Evolutionary conservation across 352 stramenopile genomes (phyloP).

Genomic region (Phytopythium litorale): DNA sequence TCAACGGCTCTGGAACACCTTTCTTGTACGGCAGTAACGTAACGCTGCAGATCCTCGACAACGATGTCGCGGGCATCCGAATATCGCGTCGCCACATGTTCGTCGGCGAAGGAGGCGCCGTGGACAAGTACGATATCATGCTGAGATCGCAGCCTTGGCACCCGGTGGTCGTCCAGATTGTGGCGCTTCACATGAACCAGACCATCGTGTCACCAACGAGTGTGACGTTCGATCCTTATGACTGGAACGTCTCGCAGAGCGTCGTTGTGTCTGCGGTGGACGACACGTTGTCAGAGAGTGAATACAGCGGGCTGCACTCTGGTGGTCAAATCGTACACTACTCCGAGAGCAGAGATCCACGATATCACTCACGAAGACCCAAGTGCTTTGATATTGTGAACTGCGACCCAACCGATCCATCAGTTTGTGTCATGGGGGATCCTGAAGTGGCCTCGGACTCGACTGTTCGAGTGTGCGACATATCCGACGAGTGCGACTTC

Average conservation of each 20-base stretch:
- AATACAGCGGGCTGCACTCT: constrained; percentile 56
- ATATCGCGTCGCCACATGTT: constrained; percentile 59
- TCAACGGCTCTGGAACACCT: constrained; percentile 40
- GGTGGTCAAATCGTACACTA: constrained; percentile 56
- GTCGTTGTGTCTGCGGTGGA: constrained; percentile 50
- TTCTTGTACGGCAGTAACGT: constrained; percentile 61
- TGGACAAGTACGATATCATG: constrained; percentile 55
- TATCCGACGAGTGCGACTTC: constrained; percentile 32
- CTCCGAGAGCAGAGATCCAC: constrained; percentile 46
- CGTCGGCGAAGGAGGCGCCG: constrained; percentile 45
- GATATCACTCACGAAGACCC: constrained; percentile 59
- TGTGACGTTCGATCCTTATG: constrained; percentile 34
- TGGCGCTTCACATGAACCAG: constrained; percentile 43
- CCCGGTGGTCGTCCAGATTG: constrained; percentile 38
- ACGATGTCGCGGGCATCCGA: constrained; percentile 47
- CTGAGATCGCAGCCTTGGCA: constrained; percentile 57
- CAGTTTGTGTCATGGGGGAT: constrained; percentile 23
- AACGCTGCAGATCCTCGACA: constrained; percentile 67
- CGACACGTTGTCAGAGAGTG: constrained; percentile 50
- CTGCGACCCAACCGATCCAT: constrained; percentile 31
- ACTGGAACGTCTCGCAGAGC: constrained; percentile 49
- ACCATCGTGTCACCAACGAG: constrained; percentile 19
- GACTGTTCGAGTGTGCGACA: constrained; percentile 48
- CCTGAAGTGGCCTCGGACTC: background rate
- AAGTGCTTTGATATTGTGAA: constrained; percentile 56